Evolutionary conservation across 345 rosid species (phyloP).

Genomic region (Alliaria petiolata): DNA sequence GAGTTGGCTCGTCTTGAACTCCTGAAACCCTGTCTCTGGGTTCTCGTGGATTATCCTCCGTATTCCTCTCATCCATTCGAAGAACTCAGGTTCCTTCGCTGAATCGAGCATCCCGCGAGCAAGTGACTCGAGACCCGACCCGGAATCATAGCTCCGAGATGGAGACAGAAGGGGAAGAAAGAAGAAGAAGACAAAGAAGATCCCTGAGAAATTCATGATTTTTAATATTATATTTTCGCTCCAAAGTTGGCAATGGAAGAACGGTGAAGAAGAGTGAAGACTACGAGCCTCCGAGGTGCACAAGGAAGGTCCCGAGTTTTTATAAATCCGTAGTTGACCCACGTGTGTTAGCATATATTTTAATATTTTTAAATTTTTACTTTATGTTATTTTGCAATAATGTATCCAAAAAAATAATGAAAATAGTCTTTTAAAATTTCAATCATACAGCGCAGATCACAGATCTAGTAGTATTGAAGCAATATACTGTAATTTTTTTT

Average conservation of each 20-base stretch:
- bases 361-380: neutral
- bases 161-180: neutral
- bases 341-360: neutral
- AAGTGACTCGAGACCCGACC: constrained; percentile 27
- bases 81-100: constrained; percentile 54
- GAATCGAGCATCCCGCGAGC: constrained; percentile 38
- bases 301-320: too few species aligned
- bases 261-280: neutral
- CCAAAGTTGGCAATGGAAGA: neutral
- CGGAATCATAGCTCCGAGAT: constrained; percentile 15
- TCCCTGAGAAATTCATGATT: constrained; percentile 2
- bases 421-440: too few species aligned
- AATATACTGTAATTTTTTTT: too few species aligned
- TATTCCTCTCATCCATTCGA: constrained; percentile 56
- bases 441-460: too few species aligned
- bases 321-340: neutral
- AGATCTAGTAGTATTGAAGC: too few species aligned
- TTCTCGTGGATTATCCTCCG: constrained; percentile 59
- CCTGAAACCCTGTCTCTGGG: constrained; percentile 73
- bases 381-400: neutral
- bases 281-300: too few species aligned
- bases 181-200: constrained; percentile 2
- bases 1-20: constrained; percentile 55
- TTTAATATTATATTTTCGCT: neutral
- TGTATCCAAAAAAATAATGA: neutral